These are phyloP conservation scores for Nissolia schottii DNA, from an alignment of 306 rosid genomes.

Conservation along the genomic window DNA sequence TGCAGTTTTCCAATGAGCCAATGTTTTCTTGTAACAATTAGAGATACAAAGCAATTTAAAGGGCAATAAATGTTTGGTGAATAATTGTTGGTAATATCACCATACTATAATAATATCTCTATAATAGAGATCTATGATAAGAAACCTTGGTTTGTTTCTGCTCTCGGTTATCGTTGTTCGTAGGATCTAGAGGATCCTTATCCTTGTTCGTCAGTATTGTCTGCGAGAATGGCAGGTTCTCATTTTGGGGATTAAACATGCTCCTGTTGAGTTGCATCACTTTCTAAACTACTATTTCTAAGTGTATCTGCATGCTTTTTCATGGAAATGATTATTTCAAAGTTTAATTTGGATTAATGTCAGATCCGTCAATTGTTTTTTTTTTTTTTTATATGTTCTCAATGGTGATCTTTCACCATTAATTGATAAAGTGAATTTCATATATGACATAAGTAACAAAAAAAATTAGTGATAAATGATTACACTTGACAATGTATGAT, in stretches of 20 bases:
- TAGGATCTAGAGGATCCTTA: too few species aligned
- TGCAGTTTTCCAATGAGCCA: conserved; percentile 39
- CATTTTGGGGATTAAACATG: not conserved
- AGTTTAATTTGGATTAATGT: not conserved
- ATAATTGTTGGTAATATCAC: not conserved
- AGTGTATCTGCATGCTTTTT: not conserved
- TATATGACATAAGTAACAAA: too few species aligned
- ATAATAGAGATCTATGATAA: too few species aligned
- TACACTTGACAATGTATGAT: too few species aligned
- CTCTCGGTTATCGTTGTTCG: not conserved
- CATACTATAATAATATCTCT: too few species aligned
- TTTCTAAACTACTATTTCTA: not conserved
- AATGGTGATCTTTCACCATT: too few species aligned
- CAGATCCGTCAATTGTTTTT: too few species aligned
- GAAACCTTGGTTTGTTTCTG: not conserved
- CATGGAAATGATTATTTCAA: not conserved
- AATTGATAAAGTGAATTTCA: too few species aligned
- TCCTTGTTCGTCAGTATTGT: not conserved
- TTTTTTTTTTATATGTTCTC: too few species aligned
- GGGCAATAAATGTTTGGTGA: conserved; percentile 32
- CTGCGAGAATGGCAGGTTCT: not conserved
- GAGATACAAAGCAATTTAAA: conserved; percentile 24
- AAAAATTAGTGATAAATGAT: too few species aligned
- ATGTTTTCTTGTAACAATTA: conserved; percentile 21
- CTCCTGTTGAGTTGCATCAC: not conserved